These are phyloP conservation scores for Arthrinium phaeospermum DNA, from an alignment of 2,329 filamentous ascomycete species.

Conservation along the genomic window DNA sequence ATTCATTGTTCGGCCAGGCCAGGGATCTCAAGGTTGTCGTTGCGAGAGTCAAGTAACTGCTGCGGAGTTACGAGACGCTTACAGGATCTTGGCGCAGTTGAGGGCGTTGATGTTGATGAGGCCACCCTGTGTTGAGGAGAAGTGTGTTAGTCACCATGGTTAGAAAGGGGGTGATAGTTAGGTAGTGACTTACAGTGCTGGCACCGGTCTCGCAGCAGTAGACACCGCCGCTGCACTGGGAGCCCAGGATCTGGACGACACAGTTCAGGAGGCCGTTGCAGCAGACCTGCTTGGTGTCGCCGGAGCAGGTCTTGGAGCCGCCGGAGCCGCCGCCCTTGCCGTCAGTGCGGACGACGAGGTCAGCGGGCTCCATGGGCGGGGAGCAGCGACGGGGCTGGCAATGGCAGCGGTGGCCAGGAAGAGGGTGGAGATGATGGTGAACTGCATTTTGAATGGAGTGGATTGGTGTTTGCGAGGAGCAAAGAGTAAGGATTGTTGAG, in stretches of 20 bases:
- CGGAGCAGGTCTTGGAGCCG: not conserved
- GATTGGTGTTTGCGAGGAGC: not conserved
- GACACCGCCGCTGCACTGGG: not conserved
- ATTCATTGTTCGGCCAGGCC: not conserved
- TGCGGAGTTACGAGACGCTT: slow-evolving; percentile 5
- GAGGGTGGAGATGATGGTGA: slow-evolving; percentile 14
- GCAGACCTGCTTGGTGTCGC: slow-evolving; percentile 4
- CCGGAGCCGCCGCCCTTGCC: not conserved
- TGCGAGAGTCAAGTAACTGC: not conserved
- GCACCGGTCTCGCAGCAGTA: not conserved
- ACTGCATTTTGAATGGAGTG: slow-evolving; percentile 3
- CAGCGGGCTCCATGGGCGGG: not conserved
- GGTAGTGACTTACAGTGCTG: not conserved
- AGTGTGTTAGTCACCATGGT: not conserved
- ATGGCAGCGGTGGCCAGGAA: slow-evolving; percentile 5
- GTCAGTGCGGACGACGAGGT: not conserved
- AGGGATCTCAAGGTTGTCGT: not conserved
- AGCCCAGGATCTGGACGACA: not conserved
- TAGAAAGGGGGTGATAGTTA: no score
- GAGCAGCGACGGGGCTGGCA: slow-evolving; percentile 11
- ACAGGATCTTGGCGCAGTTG: slow-evolving; percentile 5
- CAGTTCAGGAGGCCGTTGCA: not conserved
- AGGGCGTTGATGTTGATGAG: slow-evolving; percentile 4
- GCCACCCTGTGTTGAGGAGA: not conserved
- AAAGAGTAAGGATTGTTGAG: not conserved